Evolutionary conservation across 805 yeast species (phyloP).

Genomic region (Saturnispora besseyi): DNA sequence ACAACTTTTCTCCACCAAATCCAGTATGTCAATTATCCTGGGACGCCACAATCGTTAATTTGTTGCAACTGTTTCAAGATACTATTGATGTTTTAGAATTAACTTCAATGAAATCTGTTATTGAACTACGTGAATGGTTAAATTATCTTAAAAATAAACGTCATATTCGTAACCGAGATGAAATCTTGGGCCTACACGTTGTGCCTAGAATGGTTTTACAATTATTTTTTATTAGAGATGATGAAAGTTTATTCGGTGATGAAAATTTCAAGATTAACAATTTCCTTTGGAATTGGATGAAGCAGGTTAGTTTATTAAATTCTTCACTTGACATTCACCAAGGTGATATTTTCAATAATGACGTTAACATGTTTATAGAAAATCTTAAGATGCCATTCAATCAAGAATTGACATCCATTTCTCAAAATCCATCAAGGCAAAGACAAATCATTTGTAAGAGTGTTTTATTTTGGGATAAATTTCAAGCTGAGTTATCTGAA

Average conservation of each 20-base stretch:
- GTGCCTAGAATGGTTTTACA: slow-evolving; percentile 59
- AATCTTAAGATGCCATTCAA: slow-evolving; percentile 41
- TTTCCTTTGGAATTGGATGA: slow-evolving; percentile 26
- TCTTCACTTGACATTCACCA: slow-evolving; percentile 10
- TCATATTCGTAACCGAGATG: slow-evolving; percentile 20
- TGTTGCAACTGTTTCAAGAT: slow-evolving; percentile 30
- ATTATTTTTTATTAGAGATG: slow-evolving; percentile 52
- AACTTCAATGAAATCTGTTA: slow-evolving; percentile 21
- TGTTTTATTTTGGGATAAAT: slow-evolving; percentile 59
- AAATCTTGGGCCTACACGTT: slow-evolving; percentile 31
- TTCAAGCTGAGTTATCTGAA: slow-evolving; percentile 66
- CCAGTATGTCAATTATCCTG: slow-evolving; percentile 21
- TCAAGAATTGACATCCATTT: slow-evolving; percentile 35
- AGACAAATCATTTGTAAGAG: slow-evolving; percentile 62
- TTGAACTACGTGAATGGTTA: slow-evolving; percentile 22
- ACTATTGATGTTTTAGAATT: slow-evolving; percentile 29
- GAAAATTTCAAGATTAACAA: slow-evolving; percentile 27
- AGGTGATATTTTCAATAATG: neutral
- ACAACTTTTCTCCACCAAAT: slow-evolving; percentile 41
- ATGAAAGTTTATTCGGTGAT: slow-evolving; percentile 48
- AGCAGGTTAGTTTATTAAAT: slow-evolving; percentile 19
- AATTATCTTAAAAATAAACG: slow-evolving; percentile 22
- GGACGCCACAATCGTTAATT: slow-evolving; percentile 14
- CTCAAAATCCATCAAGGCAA: slow-evolving; percentile 73
- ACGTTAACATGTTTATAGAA: slow-evolving; percentile 27